These are phyloP conservation scores for Petunia hybrid DNA, from an alignment of 305 asterid genomes.

Conservation along the genomic window DNA sequence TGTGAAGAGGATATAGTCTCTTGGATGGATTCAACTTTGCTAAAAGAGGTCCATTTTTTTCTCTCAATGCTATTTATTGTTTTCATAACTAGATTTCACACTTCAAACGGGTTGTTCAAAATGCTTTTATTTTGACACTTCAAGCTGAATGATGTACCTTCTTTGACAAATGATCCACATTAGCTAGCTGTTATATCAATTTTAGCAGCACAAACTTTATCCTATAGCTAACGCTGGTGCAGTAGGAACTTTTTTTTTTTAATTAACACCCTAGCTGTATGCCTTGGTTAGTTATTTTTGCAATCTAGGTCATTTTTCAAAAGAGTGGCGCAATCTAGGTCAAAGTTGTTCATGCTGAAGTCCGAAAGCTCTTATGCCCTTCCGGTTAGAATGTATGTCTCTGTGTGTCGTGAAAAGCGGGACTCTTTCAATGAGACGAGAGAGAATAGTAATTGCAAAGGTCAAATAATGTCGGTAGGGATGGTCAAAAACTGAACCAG, in stretches of 20 bases:
- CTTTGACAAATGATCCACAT: neutral
- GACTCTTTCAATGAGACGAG: neutral
- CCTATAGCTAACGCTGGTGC: neutral
- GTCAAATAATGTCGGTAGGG: neutral
- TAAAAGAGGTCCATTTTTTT: conserved; percentile 56
- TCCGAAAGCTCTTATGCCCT: neutral
- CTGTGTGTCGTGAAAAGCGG: neutral
- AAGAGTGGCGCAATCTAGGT: neutral
- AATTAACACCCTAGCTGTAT: neutral
- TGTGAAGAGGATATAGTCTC: conserved; percentile 32
- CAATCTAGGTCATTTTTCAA: conserved; percentile 11
- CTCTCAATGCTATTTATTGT: neutral
- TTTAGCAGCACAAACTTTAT: neutral
- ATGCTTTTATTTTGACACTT: neutral
- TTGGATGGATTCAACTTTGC: conserved; percentile 45
- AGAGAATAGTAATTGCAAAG: conserved; percentile 5
- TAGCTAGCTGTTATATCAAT: neutral
- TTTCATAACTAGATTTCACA: neutral
- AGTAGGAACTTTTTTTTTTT: neutral
- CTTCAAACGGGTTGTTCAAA: conserved; percentile 17
- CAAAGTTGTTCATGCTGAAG: neutral
- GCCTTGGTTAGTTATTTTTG: conserved; percentile 9
- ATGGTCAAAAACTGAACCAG: neutral
- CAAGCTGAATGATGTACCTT: neutral
- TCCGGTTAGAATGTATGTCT: neutral